Base-by-base conservation (phyloP, 2,329 filamentous ascomycete species). In the Xylaria hypoxylon region DNA sequence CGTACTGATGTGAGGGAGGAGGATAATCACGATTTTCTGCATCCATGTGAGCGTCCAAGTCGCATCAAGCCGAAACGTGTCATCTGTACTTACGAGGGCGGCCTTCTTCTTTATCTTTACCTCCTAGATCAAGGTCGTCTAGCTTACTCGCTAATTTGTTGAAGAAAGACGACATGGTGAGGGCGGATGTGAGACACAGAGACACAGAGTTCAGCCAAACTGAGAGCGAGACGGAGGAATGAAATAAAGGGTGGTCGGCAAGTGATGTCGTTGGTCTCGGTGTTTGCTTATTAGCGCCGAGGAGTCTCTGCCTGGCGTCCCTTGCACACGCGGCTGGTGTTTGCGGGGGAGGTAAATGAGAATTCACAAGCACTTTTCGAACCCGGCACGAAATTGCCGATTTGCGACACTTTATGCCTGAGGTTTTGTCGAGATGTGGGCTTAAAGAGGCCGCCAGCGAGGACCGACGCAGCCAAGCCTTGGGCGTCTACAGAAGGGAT, bases 121-220 rank as follows among this genome's bases (percentile, higher is more conserved):
- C 72, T n/a, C 73, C 72, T 15, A 77, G 65, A 55, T 73, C 68
- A 33, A 77, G 64, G n/a, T 74, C 72, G 45, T 76, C 76, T 15
- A 78, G 70, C 72, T 76, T 76, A 63, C 71, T 74, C 17, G 71
- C 59, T 40, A 78, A 66, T 31, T 77, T 77, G 44, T 71, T 75
- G 58, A 77, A 70, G 62, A 77, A 76, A 3, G 76, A 77, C 72
- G 77, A 77, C 52, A 51, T 73, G 59, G 42, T 22, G 47, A 57
- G 3, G 22, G 6, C 15, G 15, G 56, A 31, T 4, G 35, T 5
- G 35, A 13, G 11, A 11, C 3, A 15, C 38, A 26, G 59, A 58
- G 55, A 51, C 17, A 42, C 19, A 40, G 17, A 17, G 52, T 17
- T 44, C 48, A 48, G 40, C 28, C 3, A 22, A 28, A 44, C 2